A percentile compares a stretch with the other conserved stretches of the same genome.
phyloP scores from a whole-genome alignment of 106 monocot genomes.

The Alisma plantagoaquatica region DNA sequence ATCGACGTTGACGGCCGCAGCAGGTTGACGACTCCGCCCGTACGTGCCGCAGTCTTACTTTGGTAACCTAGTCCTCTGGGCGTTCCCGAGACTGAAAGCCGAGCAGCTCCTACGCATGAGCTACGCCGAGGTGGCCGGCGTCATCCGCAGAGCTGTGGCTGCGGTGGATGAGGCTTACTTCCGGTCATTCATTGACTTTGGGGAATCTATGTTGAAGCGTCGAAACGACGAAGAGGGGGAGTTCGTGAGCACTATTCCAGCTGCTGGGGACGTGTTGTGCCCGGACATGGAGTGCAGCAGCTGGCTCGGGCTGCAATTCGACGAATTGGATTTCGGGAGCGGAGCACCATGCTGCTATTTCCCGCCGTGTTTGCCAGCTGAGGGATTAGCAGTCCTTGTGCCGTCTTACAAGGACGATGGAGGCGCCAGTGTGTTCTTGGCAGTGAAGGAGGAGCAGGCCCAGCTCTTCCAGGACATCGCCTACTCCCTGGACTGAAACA shows the following conservation, averaged over 20 bases:
- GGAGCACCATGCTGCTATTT: background rate
- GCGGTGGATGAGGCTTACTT: too few relatives aligned
- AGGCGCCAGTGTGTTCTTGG: background rate
- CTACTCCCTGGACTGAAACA: too few relatives aligned
- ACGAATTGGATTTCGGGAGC: slow-evolving; percentile 8
- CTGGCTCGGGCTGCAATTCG: slow-evolving; percentile 1
- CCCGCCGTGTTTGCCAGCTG: background rate
- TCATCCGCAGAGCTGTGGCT: too few relatives aligned
- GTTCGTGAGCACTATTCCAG: background rate
- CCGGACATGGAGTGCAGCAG: background rate
- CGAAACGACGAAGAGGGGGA: background rate
- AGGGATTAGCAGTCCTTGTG: slow-evolving; percentile 1
- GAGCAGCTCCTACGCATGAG: background rate
- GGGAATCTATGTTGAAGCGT: background rate
- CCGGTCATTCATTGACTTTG: slow-evolving; percentile 12
- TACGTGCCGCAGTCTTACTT: background rate
- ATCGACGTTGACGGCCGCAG: slow-evolving; percentile 3
- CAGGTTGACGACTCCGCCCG: background rate
- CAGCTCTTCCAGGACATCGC: too few relatives aligned
- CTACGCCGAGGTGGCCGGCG: slow-evolving; percentile 1
- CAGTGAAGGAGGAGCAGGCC: background rate
- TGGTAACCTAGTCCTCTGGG: slow-evolving; percentile 13
- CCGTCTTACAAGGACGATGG: background rate
- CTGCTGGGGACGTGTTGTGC: background rate
- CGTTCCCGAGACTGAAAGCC: background rate